Evolutionary conservation across 2,329 filamentous ascomycete genomes (phyloP), one percentile per base, ranked within the genome.

Genomic region (Fusarium sp.): DNA sequence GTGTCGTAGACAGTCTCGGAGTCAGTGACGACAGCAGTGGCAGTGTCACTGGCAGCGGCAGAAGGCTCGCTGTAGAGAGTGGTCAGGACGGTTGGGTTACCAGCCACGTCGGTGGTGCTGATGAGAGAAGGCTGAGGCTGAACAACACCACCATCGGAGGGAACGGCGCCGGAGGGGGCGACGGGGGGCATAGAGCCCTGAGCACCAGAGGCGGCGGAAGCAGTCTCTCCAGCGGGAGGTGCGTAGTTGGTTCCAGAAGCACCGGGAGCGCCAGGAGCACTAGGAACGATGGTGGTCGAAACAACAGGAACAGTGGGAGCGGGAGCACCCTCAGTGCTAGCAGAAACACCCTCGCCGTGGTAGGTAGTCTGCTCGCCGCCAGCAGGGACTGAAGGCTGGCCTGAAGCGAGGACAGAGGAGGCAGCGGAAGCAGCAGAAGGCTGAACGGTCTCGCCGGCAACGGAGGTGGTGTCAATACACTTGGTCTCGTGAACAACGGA

Each of bases 401-500:
- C 64, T 58, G 63, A 60, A n/a, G 40, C 42, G 34, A 68, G 62
- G 28, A 40, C 41, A 16, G 66, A 66, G 32, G 55, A 42, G 7
- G 40, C 41, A 40, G 23, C 41, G 46, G 64, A 68, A 28, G 55
- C 51, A 45, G 46, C 47, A 41, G 57, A 51, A 34, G 68, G n/a
- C 53, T 65, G 66, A 27, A 42, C 41, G 7, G 34, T 59, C 13
- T 59, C 55, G 23, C 54, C 66, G 43, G 61, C 74, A 42, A 72
- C 78, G 27, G 78, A 77, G 51, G 76, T 69, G 49, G 74, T 72
- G 48, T 76, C 63, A 32, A 73, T 65, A 72, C 80, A 82, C 55
- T 74, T 67, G 32, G 79, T 81, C 59, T 74, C 75, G 28, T 78
- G 74, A 28, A 79, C 67, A 51, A 81, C 62, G 65, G 75, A 76